phyloP scores from a whole-genome alignment of 306 rosid species.

The Bauhinia variegata region DNA sequence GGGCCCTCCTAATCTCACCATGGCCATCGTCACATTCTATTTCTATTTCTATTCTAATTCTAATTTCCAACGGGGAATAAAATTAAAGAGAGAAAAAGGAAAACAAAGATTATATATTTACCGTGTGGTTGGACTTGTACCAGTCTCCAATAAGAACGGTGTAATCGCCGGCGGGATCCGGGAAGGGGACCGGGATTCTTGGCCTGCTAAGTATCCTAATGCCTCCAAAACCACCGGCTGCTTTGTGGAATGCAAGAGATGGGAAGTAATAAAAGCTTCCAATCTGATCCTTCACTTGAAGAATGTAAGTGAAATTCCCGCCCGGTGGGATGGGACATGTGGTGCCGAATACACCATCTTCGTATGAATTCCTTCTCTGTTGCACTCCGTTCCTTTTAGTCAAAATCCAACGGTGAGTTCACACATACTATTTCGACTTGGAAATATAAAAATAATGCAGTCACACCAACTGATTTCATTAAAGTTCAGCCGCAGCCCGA shows the following conservation, averaged over 20 bases:
- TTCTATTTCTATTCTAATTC: no score
- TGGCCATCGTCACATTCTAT: no score
- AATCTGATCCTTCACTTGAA: constrained; percentile 96
- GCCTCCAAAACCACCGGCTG: constrained; percentile 98
- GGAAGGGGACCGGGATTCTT: constrained; percentile 87
- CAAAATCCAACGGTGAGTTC: not conserved
- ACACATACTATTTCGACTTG: no score
- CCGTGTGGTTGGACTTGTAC: constrained; percentile 92
- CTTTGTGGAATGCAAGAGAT: constrained; percentile 91
- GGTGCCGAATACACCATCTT: constrained; percentile 88
- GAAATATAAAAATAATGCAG: no score
- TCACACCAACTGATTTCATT: no score
- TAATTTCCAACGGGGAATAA: no score
- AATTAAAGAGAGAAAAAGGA: not conserved
- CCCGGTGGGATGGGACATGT: constrained; percentile 97
- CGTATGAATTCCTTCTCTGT: constrained; percentile 85
- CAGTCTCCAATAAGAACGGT: constrained; percentile 94
- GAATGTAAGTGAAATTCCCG: constrained; percentile 85
- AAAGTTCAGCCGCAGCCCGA: no score
- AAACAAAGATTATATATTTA: constrained; percentile 34
- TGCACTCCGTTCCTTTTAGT: constrained; percentile 78
- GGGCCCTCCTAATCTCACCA: no score
- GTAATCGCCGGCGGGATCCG: constrained; percentile 85
- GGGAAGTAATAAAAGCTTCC: constrained; percentile 96
- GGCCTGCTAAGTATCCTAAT: constrained; percentile 95